These are phyloP conservation scores for Dioszegia aurantiaca DNA, from an alignment of 768 basidiomycete species.

Conservation along the genomic window DNA sequence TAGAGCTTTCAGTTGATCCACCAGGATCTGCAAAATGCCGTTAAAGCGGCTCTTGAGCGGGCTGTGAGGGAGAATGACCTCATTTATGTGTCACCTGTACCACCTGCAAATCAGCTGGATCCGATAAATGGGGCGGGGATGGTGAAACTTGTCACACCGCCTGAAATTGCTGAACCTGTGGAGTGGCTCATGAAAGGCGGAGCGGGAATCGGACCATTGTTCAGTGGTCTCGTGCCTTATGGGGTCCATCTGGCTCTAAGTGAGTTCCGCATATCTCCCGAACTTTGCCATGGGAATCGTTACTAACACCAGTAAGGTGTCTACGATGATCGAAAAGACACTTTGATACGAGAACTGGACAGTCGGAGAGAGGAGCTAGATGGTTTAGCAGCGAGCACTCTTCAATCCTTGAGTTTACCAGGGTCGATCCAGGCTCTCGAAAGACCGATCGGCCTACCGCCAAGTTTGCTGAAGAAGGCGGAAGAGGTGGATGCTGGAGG, in stretches of 20 bases:
- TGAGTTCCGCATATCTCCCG: conserved; percentile 53
- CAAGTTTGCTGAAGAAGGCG: conserved; percentile 77
- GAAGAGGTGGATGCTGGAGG: conserved; percentile 77
- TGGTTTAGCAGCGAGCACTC: conserved; percentile 60
- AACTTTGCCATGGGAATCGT: neutral
- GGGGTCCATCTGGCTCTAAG: conserved; percentile 86
- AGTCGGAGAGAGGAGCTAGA: conserved; percentile 65
- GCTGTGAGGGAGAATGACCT: conserved; percentile 90
- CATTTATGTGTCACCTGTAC: conserved; percentile 87
- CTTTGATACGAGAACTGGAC: conserved; percentile 64
- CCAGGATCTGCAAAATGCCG: conserved; percentile 71
- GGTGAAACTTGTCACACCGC: conserved; percentile 62
- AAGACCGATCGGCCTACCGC: conserved; percentile 79
- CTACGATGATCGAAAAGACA: conserved; percentile 76
- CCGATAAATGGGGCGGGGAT: conserved; percentile 66
- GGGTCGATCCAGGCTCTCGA: conserved; percentile 83
- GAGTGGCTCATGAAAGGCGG: conserved; percentile 50
- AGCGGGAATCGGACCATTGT: conserved; percentile 62
- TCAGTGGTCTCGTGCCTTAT: conserved; percentile 74
- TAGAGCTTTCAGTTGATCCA: conserved; percentile 4
- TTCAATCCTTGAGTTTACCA: conserved; percentile 74
- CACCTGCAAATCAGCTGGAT: conserved; percentile 66
- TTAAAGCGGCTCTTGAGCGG: conserved; percentile 65
- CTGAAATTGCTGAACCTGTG: conserved; percentile 48
- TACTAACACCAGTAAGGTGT: conserved; percentile 55